Evolutionary conservation across 2,329 filamentous ascomycete species (phyloP).

Genomic region (Leptographium wingfieldii): DNA sequence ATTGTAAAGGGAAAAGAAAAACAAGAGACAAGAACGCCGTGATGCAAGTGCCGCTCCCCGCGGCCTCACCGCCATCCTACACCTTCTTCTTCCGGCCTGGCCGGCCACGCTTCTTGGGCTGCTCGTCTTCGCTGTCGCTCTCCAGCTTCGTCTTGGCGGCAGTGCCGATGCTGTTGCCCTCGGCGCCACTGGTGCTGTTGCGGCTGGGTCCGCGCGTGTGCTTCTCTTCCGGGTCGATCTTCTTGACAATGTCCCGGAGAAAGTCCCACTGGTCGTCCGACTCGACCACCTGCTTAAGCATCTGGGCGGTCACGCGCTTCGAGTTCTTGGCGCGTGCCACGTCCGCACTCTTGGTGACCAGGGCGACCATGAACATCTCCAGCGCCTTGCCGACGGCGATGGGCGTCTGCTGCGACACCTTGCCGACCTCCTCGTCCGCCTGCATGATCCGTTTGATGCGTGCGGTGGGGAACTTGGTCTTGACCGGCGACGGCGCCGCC

Average conservation of each 20-base stretch:
- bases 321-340: constrained; percentile 73
- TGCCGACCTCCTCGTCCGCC: constrained; percentile 95
- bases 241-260: constrained; percentile 75
- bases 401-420: constrained; percentile 93
- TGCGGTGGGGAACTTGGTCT: constrained; percentile 92
- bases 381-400: constrained; percentile 92
- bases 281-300: constrained; percentile 83
- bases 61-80: constrained; percentile 2
- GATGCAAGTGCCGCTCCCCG: background rate
- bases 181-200: constrained; percentile 32
- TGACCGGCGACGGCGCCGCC: constrained; percentile 59
- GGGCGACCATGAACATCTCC: constrained; percentile 93
- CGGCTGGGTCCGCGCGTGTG: constrained; percentile 25
- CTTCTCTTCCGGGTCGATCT: constrained; percentile 53
- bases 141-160: constrained; percentile 10
- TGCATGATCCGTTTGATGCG: constrained; percentile 99
- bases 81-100: constrained; percentile 36
- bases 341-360: constrained; percentile 78
- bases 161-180: background rate
- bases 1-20: background rate
- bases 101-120: constrained; percentile 14
- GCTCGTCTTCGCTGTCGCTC: constrained; percentile 24
- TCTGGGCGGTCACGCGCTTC: constrained; percentile 78
- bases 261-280: constrained; percentile 93
- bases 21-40: background rate